Evolutionary conservation across 2,329 filamentous ascomycete genomes (phyloP).

Genomic region (Biscogniauxia marginata): DNA sequence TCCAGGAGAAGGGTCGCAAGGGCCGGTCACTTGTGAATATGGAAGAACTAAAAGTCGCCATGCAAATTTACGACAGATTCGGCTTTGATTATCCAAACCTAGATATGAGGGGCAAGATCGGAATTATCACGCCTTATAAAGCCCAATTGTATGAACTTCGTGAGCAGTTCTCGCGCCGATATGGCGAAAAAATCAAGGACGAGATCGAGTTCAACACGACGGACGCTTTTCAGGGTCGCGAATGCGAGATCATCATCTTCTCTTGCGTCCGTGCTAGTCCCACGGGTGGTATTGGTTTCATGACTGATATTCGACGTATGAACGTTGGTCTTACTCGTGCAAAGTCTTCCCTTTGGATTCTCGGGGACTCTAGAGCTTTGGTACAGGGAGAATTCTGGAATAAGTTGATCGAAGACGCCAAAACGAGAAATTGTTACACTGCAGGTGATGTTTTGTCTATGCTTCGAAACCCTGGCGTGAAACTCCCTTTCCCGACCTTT

Average conservation of each 20-base stretch:
- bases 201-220: slow-evolving; percentile 97
- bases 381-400: slow-evolving; percentile 89
- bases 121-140: slow-evolving; percentile 98
- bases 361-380: slow-evolving; percentile 87
- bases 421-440: slow-evolving; percentile 72
- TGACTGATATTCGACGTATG: slow-evolving; percentile 98
- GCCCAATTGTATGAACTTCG: slow-evolving; percentile 83
- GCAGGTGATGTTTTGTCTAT: slow-evolving; percentile 56
- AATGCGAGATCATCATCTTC: slow-evolving; percentile 98
- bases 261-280: slow-evolving; percentile 93
- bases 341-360: slow-evolving; percentile 93
- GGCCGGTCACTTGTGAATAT: slow-evolving; percentile 90
- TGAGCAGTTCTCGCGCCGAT: slow-evolving; percentile 67
- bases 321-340: slow-evolving; percentile 97
- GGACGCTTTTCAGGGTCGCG: slow-evolving; percentile 94
- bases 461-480: slow-evolving; percentile 44
- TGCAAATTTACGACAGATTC: slow-evolving; percentile 80
- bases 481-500: slow-evolving; percentile 29
- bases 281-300: slow-evolving; percentile 96
- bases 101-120: slow-evolving; percentile 80
- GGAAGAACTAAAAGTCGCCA: slow-evolving; percentile 81
- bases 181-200: slow-evolving; percentile 72
- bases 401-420: slow-evolving; percentile 79
- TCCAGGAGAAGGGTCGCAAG: slow-evolving; percentile 75
- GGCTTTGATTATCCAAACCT: slow-evolving; percentile 66